phyloP scores from a whole-genome alignment of 768 basidiomycete genomes.

The Lactarius pseudohatsudake region DNA sequence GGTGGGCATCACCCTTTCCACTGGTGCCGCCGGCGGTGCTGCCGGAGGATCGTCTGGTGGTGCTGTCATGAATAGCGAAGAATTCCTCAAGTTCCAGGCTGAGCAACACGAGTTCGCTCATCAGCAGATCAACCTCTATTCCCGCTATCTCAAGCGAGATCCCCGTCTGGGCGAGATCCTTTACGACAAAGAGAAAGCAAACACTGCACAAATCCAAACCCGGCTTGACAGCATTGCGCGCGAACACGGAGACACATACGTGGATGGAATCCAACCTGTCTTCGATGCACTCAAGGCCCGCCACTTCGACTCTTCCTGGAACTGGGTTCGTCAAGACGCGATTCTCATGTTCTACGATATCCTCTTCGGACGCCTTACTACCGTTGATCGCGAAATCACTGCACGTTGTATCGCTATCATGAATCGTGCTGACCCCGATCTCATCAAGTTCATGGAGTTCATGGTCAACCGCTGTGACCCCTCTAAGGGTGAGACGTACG shows the following conservation, averaged over 20 bases:
- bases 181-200: slow-evolving; percentile 83
- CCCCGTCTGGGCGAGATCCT: slow-evolving; percentile 90
- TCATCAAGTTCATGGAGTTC: slow-evolving; percentile 95
- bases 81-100: slow-evolving; percentile 93
- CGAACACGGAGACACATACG: slow-evolving; percentile 92
- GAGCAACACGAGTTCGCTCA: slow-evolving; percentile 91
- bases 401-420: slow-evolving; percentile 96
- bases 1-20: slow-evolving; percentile 79
- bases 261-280: slow-evolving; percentile 91
- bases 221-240: slow-evolving; percentile 83
- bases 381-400: slow-evolving; percentile 94
- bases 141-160: slow-evolving; percentile 94
- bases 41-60: slow-evolving; percentile 67
- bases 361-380: slow-evolving; percentile 91
- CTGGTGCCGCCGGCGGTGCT: slow-evolving; percentile 61
- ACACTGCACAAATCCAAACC: slow-evolving; percentile 67
- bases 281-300: slow-evolving; percentile 97
- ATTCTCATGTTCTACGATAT: slow-evolving; percentile 98
- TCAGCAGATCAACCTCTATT: slow-evolving; percentile 93
- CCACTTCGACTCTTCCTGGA: slow-evolving; percentile 98
- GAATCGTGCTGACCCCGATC: slow-evolving; percentile 93
- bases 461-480: slow-evolving; percentile 83
- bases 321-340: slow-evolving; percentile 98
- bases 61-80: slow-evolving; percentile 94
- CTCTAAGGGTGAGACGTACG: slow-evolving; percentile 85